phyloP scores from a whole-genome alignment of 2,329 filamentous ascomycete species.

The Fusarium lateritium region DNA sequence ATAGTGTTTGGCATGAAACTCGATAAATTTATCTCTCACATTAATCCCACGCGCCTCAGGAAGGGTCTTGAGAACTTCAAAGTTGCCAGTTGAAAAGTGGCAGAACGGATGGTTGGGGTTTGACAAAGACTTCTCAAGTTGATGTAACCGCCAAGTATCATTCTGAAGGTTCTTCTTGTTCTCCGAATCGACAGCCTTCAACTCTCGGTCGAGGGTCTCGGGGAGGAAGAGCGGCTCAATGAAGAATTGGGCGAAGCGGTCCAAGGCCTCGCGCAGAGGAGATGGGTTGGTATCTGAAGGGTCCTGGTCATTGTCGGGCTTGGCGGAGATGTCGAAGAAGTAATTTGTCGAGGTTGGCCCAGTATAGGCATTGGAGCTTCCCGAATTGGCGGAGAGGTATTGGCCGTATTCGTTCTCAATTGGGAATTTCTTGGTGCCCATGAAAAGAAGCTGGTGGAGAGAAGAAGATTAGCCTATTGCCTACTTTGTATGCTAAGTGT shows the following conservation, averaged over 20 bases:
- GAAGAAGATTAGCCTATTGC: slow-evolving; percentile 30
- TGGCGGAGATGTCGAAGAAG: slow-evolving; percentile 94
- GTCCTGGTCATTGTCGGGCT: slow-evolving; percentile 73
- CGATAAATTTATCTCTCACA: slow-evolving; percentile 91
- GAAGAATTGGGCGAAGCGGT: slow-evolving; percentile 96
- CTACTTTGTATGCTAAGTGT: neutral
- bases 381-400: slow-evolving; percentile 91
- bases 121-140: slow-evolving; percentile 89
- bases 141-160: slow-evolving; percentile 88
- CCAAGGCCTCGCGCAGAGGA: slow-evolving; percentile 82
- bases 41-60: slow-evolving; percentile 86
- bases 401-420: slow-evolving; percentile 96
- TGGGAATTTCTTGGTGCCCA: slow-evolving; percentile 99
- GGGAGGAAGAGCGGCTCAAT: slow-evolving; percentile 88
- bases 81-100: slow-evolving; percentile 92
- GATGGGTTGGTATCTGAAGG: slow-evolving; percentile 70
- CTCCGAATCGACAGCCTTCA: slow-evolving; percentile 92
- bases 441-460: slow-evolving; percentile 81
- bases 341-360: slow-evolving; percentile 96
- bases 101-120: slow-evolving; percentile 91
- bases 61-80: slow-evolving; percentile 86
- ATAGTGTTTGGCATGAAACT: slow-evolving; percentile 91
- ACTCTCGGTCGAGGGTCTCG: slow-evolving; percentile 87
- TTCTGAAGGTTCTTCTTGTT: slow-evolving; percentile 98
- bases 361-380: slow-evolving; percentile 95